Percentiles rank a stretch among this genome's conserved stretches.
Conservation (phyloP, 2,329 filamentous ascomycete genomes). For the Colletotrichum sidae region DNA sequence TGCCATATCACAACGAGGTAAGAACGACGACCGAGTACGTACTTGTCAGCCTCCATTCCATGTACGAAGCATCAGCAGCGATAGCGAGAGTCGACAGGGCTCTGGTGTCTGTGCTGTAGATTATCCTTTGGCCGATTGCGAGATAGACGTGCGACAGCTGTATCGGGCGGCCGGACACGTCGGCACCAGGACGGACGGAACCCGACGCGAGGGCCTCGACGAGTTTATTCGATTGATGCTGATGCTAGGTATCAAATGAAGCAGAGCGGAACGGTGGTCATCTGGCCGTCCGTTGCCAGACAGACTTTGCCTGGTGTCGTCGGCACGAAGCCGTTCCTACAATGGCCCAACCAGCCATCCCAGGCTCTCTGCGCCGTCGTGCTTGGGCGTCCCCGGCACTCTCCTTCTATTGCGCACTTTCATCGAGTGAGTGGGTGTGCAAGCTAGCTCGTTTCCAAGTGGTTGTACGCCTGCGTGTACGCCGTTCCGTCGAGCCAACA, state of each 20-base stretch:
- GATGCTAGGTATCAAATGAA: constrained; percentile 2
- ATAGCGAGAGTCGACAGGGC: constrained; percentile 7
- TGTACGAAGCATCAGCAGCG: neutral
- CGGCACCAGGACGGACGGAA: constrained; percentile 24
- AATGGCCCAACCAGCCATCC: constrained; percentile 16
- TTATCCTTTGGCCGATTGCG: constrained; percentile 29
- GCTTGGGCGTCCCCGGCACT: neutral
- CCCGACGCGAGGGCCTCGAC: constrained; percentile 25
- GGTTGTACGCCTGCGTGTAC: neutral
- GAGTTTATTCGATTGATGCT: constrained; percentile 33
- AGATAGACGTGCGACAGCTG: constrained; percentile 35
- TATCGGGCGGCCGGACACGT: constrained; percentile 33
- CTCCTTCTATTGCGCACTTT: too few species aligned
- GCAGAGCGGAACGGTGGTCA: constrained; percentile 13
- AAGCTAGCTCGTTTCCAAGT: neutral
- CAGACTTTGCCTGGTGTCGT: constrained; percentile 19
- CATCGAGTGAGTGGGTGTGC: too few species aligned
- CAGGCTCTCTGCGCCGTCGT: constrained; percentile 4
- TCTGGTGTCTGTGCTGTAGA: constrained; percentile 28
- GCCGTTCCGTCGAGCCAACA: neutral
- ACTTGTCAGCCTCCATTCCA: too few species aligned
- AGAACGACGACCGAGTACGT: too few species aligned
- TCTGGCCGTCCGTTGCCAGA: constrained; percentile 9
- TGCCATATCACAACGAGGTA: too few species aligned
- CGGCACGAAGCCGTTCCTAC: constrained; percentile 28